Evolutionary conservation across 2,329 filamentous ascomycete species (phyloP).

Genomic region (Calcarisporium arbuscula): DNA sequence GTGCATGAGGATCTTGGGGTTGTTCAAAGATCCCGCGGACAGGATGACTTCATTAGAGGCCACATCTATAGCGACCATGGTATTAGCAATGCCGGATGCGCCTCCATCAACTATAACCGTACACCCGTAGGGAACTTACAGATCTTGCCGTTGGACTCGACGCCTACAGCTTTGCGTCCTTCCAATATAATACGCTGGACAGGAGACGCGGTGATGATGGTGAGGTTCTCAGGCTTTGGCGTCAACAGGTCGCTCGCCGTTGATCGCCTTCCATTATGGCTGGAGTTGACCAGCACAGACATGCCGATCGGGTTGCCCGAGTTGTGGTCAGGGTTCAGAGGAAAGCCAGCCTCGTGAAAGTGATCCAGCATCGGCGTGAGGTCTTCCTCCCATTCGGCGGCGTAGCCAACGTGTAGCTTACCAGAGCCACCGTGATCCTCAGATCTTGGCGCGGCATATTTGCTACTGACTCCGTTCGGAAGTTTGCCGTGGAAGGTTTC

Average conservation of each 20-base stretch:
- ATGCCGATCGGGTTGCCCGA: conserved; percentile 53
- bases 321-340: conserved; percentile 49
- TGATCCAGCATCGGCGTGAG: conserved; percentile 37
- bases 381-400: conserved; percentile 42
- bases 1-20: conserved; percentile 37
- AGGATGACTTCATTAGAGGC: conserved; percentile 37
- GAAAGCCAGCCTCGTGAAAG: conserved; percentile 38
- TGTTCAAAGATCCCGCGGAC: conserved; percentile 34
- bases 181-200: conserved; percentile 41
- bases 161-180: not conserved
- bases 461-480: conserved; percentile 27
- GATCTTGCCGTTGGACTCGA: conserved; percentile 24
- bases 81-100: no score
- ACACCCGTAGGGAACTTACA: conserved; percentile 23
- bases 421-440: conserved; percentile 44
- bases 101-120: no score
- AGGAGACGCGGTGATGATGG: conserved; percentile 39
- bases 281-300: conserved; percentile 41
- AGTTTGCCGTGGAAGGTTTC: conserved; percentile 45
- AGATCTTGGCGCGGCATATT: conserved; percentile 40
- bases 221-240: conserved; percentile 41
- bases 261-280: conserved; percentile 38
- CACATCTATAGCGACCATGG: conserved; percentile 17
- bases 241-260: conserved; percentile 45
- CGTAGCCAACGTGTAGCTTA: conserved; percentile 41